Evolutionary conservation across 163 green algal species (phyloP), one percentile per base, ranked within the genome.

Genomic region (Chlorella variabilis): DNA sequence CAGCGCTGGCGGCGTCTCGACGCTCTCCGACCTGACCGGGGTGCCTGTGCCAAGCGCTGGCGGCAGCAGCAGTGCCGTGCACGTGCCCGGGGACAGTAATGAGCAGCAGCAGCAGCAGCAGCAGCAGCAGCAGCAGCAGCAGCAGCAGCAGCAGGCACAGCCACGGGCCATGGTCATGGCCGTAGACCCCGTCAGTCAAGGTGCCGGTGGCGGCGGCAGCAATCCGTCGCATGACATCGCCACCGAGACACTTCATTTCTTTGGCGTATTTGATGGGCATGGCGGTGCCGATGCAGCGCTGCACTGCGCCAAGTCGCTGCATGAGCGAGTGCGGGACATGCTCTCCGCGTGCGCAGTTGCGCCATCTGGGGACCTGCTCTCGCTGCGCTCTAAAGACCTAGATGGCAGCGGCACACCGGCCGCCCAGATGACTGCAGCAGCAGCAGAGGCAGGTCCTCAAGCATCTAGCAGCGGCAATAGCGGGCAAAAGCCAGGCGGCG

Each of bases 251-350:
- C 87, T 98, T n/a, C 95, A 98, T 87, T 98, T 98, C 71, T 98
- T 98, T 75, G 96, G 93, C 21, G 95, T 98, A 9, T 98, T 97
- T 87, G 96, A 98, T 81, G 96, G 96, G 11, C 96, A 98, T 83
- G 96, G 96, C 27, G 96, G 96, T 38, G 91, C 88, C 9, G 93
- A 98, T 68, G 96, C 95, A 1, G 94, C 95, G 0, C 83, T 94
- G 76, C 93, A 97, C 87, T 98, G 94, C 80, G 89, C 91, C 0
- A 85, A 90, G 58, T 93, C 92, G 21, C 87, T 98, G 71, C 94
- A 98, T 76, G 86, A 96, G 79, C 91, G 94, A 20, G 85, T 98
- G 45, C 33, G 84, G 71, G 62, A 78, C 15, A 38, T 80, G 75
- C 49, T 81, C 8, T 58, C 51, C 7, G 58, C 61, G 11, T 70